Conservation (phyloP, 1,284 basidiomycete species). For the Austroboletus novae-zelandiae region DNA sequence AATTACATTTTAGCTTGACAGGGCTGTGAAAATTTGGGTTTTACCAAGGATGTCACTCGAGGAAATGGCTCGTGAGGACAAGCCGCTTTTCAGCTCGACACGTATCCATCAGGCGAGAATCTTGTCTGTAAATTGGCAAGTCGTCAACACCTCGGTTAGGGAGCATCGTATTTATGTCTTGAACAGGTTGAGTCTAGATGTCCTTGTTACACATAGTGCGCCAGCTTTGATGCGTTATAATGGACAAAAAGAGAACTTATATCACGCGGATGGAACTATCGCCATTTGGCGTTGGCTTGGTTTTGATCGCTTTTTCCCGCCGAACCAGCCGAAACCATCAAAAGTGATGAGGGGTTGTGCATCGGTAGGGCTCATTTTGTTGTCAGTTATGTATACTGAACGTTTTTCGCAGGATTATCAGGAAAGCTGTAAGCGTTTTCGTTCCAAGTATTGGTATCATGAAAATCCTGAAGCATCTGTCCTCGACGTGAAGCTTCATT, state of each 20-base stretch:
- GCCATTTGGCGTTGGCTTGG: constrained; percentile 67
- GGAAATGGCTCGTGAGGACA: constrained; percentile 59
- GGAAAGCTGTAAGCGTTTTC: constrained; percentile 53
- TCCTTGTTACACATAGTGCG: constrained; percentile 59
- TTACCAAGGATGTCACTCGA: constrained; percentile 35
- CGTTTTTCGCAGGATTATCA: constrained; percentile 56
- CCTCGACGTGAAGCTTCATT: constrained; percentile 49
- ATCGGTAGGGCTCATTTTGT: constrained; percentile 45
- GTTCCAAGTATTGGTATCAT: not conserved
- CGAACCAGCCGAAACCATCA: constrained; percentile 36
- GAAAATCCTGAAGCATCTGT: not conserved
- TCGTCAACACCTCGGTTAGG: not conserved
- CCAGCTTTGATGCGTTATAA: constrained; percentile 51
- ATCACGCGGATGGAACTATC: constrained; percentile 50
- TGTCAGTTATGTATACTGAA: constrained; percentile 7
- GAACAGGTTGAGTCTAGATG: constrained; percentile 57
- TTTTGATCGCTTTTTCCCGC: constrained; percentile 63
- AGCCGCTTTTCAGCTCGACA: constrained; percentile 67
- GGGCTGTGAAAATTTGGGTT: constrained; percentile 70
- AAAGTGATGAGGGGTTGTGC: constrained; percentile 53
- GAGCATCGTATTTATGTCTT: not conserved
- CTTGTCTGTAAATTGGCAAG: constrained; percentile 60
- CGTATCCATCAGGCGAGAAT: constrained; percentile 65
- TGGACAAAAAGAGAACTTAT: constrained; percentile 30
- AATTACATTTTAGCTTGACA: constrained; percentile 52